phyloP scores from a whole-genome alignment of 2,329 filamentous ascomycete species.

The Pestalotiopsis sp. region DNA sequence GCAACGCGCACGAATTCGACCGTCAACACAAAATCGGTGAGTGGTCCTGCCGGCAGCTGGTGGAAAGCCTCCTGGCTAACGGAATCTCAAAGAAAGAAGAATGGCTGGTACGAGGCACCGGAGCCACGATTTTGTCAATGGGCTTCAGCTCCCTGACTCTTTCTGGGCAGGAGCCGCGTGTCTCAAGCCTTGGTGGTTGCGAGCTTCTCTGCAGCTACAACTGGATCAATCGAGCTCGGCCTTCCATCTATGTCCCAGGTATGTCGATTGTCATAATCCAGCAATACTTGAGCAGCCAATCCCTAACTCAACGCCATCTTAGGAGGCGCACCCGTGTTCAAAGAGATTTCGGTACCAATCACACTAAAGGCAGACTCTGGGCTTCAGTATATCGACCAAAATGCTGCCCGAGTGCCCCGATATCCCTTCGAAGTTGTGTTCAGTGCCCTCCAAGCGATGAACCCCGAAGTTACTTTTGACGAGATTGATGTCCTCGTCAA shows the following conservation, averaged over 20 bases:
- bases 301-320: background rate
- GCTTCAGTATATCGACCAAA: conserved; percentile 19
- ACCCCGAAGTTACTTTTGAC: conserved; percentile 24
- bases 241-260: background rate
- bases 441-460: conserved; percentile 26
- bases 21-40: background rate
- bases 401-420: conserved; percentile 13
- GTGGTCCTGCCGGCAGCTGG: background rate
- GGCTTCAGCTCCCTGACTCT: background rate
- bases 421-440: conserved; percentile 33
- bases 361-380: conserved; percentile 4
- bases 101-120: background rate
- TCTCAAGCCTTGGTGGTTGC: conserved; percentile 9
- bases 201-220: conserved; percentile 20
- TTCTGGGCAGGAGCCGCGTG: background rate
- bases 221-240: conserved; percentile 3
- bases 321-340: conserved; percentile 16
- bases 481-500: conserved; percentile 32
- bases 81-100: background rate
- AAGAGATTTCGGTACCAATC: conserved; percentile 12
- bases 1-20: background rate
- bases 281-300: background rate
- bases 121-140: background rate
- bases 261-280: background rate
- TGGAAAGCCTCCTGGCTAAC: background rate